These are phyloP conservation scores for Kodamaea lidongshanica DNA, from an alignment of 805 yeast species.

Conservation along the genomic window DNA sequence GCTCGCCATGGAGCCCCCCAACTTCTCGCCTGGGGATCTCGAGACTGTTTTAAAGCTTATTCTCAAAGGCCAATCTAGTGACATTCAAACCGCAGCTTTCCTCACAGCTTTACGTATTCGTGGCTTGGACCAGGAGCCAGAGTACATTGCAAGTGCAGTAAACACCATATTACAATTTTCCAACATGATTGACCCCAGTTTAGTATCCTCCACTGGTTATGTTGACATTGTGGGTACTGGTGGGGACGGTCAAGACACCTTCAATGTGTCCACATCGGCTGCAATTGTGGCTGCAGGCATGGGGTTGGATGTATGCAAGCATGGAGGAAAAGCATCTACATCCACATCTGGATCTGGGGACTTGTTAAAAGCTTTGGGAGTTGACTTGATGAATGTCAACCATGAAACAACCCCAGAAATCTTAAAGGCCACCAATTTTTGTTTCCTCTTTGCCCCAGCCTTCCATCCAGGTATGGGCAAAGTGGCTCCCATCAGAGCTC, in stretches of 20 bases:
- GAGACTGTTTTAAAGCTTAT: constrained; percentile 55
- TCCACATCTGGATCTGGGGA: constrained; percentile 94
- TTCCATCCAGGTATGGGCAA: constrained; percentile 88
- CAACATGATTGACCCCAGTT: constrained; percentile 41
- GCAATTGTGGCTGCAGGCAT: constrained; percentile 94
- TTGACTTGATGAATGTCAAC: constrained; percentile 68
- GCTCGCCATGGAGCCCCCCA: constrained; percentile 54
- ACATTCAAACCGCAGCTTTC: constrained; percentile 72
- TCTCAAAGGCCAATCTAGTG: constrained; percentile 54
- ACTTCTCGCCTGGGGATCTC: constrained; percentile 59
- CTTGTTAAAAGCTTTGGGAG: constrained; percentile 71
- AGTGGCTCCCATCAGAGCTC: constrained; percentile 71
- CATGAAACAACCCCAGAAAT: constrained; percentile 54
- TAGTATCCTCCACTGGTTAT: constrained; percentile 46
- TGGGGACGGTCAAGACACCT: constrained; percentile 96
- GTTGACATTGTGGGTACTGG: constrained; percentile 97
- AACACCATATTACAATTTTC: constrained; percentile 63
- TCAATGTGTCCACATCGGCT: constrained; percentile 91
- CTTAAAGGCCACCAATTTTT: constrained; percentile 46
- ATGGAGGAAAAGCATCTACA: constrained; percentile 96
- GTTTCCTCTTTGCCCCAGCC: constrained; percentile 84
- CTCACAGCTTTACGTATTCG: constrained; percentile 68
- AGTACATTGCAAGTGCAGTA: constrained; percentile 82
- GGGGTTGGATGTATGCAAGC: constrained; percentile 76
- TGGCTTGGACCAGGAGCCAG: constrained; percentile 76